phyloP scores from a whole-genome alignment of 805 yeast genomes.

The Metschnikowia orientalis region DNA sequence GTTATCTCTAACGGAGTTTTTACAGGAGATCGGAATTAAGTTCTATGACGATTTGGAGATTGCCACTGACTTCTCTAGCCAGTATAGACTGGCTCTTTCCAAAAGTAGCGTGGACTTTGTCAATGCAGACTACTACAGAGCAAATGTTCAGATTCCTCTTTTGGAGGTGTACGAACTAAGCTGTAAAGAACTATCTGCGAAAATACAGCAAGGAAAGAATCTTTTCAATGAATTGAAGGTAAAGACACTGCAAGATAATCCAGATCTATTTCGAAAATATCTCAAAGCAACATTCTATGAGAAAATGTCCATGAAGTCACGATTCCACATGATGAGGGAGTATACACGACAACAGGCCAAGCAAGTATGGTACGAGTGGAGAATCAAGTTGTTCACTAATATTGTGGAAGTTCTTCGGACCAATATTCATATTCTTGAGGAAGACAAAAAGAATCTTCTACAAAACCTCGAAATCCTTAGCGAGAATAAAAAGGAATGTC shows the following conservation, averaged over 20 bases:
- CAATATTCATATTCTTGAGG: slow-evolving; percentile 18
- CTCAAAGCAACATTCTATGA: slow-evolving; percentile 36
- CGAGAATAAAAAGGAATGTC: slow-evolving; percentile 9
- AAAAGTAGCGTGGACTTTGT: slow-evolving; percentile 12
- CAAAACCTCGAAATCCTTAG: slow-evolving; percentile 15
- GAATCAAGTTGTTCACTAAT: slow-evolving; percentile 47
- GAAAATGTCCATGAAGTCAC: slow-evolving; percentile 40
- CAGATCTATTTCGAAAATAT: slow-evolving; percentile 47
- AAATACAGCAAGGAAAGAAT: slow-evolving; percentile 45
- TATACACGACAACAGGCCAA: slow-evolving; percentile 50
- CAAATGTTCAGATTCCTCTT: slow-evolving; percentile 38
- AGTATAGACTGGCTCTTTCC: slow-evolving; percentile 18
- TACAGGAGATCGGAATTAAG: slow-evolving; percentile 37
- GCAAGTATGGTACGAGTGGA: slow-evolving; percentile 61
- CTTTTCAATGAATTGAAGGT: slow-evolving; percentile 45
- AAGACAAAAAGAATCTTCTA: slow-evolving; percentile 17
- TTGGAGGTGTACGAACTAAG: slow-evolving; percentile 51
- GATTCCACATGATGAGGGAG: slow-evolving; percentile 47
- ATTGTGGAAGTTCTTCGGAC: slow-evolving; percentile 31
- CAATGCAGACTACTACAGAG: slow-evolving; percentile 32
- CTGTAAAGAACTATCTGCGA: slow-evolving; percentile 48
- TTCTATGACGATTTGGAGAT: slow-evolving; percentile 46
- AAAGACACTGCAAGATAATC: slow-evolving; percentile 44
- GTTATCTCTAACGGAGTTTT: slow-evolving; percentile 35
- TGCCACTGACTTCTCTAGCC: slow-evolving; percentile 22